Evolutionary conservation across 306 rosid species (phyloP).

Genomic region (Glycine latifolia): DNA sequence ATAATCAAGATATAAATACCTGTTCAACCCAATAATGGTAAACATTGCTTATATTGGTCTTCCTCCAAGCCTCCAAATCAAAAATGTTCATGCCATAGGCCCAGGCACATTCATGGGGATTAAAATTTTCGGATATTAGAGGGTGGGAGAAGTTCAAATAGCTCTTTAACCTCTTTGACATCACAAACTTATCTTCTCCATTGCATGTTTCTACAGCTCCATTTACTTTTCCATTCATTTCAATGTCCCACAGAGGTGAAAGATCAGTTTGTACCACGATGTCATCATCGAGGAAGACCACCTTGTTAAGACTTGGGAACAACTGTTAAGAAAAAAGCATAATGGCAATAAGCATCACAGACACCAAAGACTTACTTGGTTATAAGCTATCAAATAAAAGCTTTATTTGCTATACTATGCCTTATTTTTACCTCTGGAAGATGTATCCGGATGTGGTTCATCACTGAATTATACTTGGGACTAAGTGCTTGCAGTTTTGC

Average conservation of each 20-base stretch:
- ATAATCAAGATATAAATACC: slow-evolving; percentile 46
- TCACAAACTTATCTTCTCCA: slow-evolving; percentile 95
- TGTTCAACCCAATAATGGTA: slow-evolving; percentile 93
- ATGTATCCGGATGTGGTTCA: slow-evolving; percentile 96
- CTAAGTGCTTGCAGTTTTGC: slow-evolving; percentile 96
- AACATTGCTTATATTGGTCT: slow-evolving; percentile 86
- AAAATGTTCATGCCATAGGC: slow-evolving; percentile 99
- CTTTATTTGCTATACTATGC: slow-evolving; percentile 16
- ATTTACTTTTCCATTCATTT: slow-evolving; percentile 90
- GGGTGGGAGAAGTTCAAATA: slow-evolving; percentile 99
- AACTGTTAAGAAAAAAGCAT: slow-evolving; percentile 60
- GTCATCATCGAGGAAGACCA: slow-evolving; percentile 96
- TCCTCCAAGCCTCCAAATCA: slow-evolving; percentile 96
- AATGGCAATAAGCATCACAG: slow-evolving; percentile 41
- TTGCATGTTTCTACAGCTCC: slow-evolving; percentile 97
- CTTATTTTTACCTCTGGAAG: slow-evolving; percentile 84
- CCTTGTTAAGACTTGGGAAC: slow-evolving; percentile 92
- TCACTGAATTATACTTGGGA: slow-evolving; percentile 96
- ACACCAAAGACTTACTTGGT: not conserved
- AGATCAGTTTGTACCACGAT: slow-evolving; percentile 97
- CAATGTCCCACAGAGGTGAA: slow-evolving; percentile 96
- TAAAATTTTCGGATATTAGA: slow-evolving; percentile 64
- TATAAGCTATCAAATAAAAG: not conserved
- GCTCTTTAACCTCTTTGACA: slow-evolving; percentile 91
- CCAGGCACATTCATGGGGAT: slow-evolving; percentile 93